Base-by-base conservation (phyloP, 805 yeast genomes). In the Metschnikowia lochheadii region DNA sequence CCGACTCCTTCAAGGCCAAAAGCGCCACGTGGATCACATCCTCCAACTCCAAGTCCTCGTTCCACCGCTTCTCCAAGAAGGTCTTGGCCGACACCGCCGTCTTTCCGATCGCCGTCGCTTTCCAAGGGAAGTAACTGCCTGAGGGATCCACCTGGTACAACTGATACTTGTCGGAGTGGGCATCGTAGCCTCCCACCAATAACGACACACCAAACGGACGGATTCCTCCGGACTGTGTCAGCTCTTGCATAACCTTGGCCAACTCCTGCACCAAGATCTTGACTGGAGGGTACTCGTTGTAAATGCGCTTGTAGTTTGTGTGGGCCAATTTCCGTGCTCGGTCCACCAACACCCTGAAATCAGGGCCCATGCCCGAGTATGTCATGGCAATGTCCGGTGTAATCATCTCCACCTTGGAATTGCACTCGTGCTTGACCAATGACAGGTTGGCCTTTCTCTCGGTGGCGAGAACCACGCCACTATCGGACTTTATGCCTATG, bases 321-420 rank as follows among this genome's bases (percentile, higher is more conserved):
- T 94, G 98, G 40, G 97, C 88, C 52, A 87, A 84, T 69, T 89
- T 91, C 62, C 99, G 83, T 10, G 98, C 89, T 68, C 87, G 87
- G 72, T 94, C 98, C 46, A 91, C 89, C 33, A 94, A 79, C 14
- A 94, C 96, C 57, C 99, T 80, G 75, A 87, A 94, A 68, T 94
- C 99, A 20, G 99, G 99, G 23, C 98, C 98, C 98, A 94, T 91
- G 17, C 99, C 99, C 6, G 96, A 80, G 70, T 94, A 94, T 3
- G 96, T 91, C 79, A 94, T 89, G 51, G 97, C 99, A 60, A 92
- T 87, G 66, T 94, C 90, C 35, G 99, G 98, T 4, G 99, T 90
- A 62, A 94, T 81, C 54, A 81, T 70, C 44, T 88, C 85, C 36
- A 94, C 84, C 66, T 94, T 94, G 46, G 85, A 78, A 51, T 87